phyloP scores from a whole-genome alignment of 768 basidiomycete species.

The Mrakia blollopis region DNA sequence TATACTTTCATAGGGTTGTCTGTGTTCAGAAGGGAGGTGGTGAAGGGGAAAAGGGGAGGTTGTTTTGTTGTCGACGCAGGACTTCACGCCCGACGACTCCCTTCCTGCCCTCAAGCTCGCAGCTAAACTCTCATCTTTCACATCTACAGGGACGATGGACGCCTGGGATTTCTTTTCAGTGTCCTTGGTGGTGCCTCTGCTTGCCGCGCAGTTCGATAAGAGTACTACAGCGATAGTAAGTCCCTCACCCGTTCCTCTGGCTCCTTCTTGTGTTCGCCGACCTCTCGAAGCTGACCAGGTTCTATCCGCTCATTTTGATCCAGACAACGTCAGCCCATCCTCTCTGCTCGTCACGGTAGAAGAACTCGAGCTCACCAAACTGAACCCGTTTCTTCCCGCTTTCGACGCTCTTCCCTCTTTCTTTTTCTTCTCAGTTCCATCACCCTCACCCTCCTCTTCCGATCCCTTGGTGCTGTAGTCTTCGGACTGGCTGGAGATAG shows the following conservation, averaged over 20 bases:
- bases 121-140: too few relatives aligned
- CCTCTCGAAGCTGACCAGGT: too few relatives aligned
- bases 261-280: too few relatives aligned
- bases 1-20: too few relatives aligned
- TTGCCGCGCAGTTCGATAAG: conserved; percentile 41
- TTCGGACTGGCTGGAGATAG: conserved; percentile 56
- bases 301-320: neutral
- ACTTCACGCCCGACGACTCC: too few relatives aligned
- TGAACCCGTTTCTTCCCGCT: conserved; percentile 35
- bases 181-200: conserved; percentile 42
- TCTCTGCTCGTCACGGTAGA: neutral
- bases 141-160: neutral
- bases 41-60: too few relatives aligned
- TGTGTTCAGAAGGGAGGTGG: too few relatives aligned
- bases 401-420: too few relatives aligned
- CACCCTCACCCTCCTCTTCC: conserved; percentile 87
- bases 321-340: neutral
- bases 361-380: too few relatives aligned
- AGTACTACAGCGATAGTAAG: conserved; percentile 22
- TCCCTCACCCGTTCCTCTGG: too few relatives aligned
- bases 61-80: too few relatives aligned
- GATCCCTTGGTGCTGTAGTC: conserved; percentile 60
- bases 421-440: conserved; percentile 57
- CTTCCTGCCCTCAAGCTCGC: too few relatives aligned
- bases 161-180: conserved; percentile 54